phyloP scores from a whole-genome alignment of 352 stramenopile species.

The Globisporangium ultimum region DNA sequence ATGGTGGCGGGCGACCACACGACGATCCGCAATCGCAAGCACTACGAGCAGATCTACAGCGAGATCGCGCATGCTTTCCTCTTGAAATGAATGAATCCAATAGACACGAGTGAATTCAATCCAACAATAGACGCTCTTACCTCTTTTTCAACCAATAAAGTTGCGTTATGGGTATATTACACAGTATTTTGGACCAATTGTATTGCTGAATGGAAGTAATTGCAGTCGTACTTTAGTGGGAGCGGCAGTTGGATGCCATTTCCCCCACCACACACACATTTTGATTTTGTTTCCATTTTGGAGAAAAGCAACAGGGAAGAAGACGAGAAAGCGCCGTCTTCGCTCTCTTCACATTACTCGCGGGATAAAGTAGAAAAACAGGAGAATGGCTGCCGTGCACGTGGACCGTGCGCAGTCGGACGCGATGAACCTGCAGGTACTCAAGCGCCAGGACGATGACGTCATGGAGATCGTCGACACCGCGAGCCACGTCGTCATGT shows the following conservation, averaged over 20 bases:
- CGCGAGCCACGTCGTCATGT: slow-evolving; percentile 84
- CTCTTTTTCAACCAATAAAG: neutral
- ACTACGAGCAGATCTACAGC: slow-evolving; percentile 59
- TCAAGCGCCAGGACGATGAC: slow-evolving; percentile 79
- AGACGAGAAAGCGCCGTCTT: neutral
- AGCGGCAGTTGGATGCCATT: neutral
- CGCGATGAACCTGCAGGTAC: slow-evolving; percentile 85
- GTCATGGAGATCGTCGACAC: slow-evolving; percentile 83
- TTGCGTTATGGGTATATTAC: neutral
- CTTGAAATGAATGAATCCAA: neutral
- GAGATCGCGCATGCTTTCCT: slow-evolving; percentile 46
- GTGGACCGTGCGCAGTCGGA: slow-evolving; percentile 82
- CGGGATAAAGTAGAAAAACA: neutral
- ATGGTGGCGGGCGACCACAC: slow-evolving; percentile 73
- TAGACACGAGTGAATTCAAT: too few species aligned
- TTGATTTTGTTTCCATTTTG: slow-evolving; percentile 9
- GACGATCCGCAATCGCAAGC: slow-evolving; percentile 57
- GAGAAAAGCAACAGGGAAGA: neutral
- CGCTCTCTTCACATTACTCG: too few species aligned
- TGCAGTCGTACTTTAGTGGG: slow-evolving; percentile 10
- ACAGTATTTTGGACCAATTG: slow-evolving; percentile 2
- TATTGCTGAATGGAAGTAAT: neutral
- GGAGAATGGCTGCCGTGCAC: slow-evolving; percentile 43
- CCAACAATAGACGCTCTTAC: neutral
- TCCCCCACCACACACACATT: neutral